Evolutionary conservation across 305 asterid species (phyloP).

Genomic region (Solanum hybrid): DNA sequence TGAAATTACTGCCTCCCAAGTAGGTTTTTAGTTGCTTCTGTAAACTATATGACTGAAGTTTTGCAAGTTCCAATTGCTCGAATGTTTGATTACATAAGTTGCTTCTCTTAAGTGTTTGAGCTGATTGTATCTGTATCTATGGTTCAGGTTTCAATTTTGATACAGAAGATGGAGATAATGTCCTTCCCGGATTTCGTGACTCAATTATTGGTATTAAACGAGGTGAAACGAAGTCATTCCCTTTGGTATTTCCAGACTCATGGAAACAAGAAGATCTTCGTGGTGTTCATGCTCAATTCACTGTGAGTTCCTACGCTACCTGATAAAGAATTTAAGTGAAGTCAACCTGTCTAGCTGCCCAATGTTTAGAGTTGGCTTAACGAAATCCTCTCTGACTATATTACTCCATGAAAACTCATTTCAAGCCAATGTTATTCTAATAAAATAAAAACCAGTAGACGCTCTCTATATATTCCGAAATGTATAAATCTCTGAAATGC

Average conservation of each 20-base stretch:
- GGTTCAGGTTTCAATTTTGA: conserved; percentile 81
- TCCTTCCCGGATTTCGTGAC: conserved; percentile 73
- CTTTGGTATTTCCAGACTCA: conserved; percentile 74
- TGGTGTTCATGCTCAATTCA: conserved; percentile 76
- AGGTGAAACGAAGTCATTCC: conserved; percentile 73
- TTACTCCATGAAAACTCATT: neutral
- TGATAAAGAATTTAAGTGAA: neutral
- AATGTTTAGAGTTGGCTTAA: neutral
- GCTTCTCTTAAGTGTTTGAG: neutral
- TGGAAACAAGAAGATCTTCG: conserved; percentile 89
- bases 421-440: neutral
- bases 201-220: conserved; percentile 54
- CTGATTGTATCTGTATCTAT: conserved; percentile 2
- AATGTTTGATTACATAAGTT: neutral
- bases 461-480: neutral
- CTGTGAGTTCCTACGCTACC: conserved; percentile 32
- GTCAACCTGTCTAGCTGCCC: neutral
- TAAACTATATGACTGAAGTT: neutral
- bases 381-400: neutral
- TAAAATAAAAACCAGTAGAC: neutral
- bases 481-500: neutral
- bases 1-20: neutral
- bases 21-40: neutral
- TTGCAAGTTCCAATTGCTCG: neutral
- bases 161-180: conserved; percentile 78